Evolutionary conservation across 306 rosid species (phyloP).

Genomic region (Rosa chinensis): DNA sequence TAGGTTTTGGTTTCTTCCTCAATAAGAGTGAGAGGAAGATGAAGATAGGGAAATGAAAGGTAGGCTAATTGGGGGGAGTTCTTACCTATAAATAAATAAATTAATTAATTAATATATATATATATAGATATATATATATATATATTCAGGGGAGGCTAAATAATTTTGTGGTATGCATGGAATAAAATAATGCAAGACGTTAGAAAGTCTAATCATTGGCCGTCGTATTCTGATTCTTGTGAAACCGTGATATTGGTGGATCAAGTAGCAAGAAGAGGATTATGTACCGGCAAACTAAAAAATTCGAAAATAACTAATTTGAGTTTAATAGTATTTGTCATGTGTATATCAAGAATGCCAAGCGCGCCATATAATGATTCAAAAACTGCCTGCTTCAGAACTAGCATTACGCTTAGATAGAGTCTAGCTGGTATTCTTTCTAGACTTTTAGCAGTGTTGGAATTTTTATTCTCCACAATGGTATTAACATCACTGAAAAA

Average conservation of each 20-base stretch:
- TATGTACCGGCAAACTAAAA: neutral
- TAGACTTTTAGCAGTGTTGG: neutral
- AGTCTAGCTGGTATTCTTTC: neutral
- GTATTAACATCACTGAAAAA: too few species aligned
- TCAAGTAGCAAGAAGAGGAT: neutral
- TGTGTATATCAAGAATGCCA: neutral
- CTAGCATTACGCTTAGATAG: neutral
- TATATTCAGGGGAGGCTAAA: neutral
- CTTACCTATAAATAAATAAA: neutral
- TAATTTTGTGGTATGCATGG: neutral
- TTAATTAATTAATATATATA: too few species aligned
- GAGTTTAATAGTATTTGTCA: neutral
- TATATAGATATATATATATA: neutral
- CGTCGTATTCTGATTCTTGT: neutral
- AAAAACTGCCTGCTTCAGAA: neutral
- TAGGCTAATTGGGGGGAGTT: neutral
- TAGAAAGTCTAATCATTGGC: constrained; percentile 13
- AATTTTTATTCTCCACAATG: too few species aligned
- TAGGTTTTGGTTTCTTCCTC: neutral
- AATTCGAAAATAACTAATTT: neutral
- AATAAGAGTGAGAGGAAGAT: neutral
- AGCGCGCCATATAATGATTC: neutral
- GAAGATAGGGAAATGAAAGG: neutral
- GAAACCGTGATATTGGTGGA: constrained; percentile 8
- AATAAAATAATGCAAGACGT: neutral